Conservation (phyloP, 2,329 filamentous ascomycete species). For the Catunica adiposa region DNA sequence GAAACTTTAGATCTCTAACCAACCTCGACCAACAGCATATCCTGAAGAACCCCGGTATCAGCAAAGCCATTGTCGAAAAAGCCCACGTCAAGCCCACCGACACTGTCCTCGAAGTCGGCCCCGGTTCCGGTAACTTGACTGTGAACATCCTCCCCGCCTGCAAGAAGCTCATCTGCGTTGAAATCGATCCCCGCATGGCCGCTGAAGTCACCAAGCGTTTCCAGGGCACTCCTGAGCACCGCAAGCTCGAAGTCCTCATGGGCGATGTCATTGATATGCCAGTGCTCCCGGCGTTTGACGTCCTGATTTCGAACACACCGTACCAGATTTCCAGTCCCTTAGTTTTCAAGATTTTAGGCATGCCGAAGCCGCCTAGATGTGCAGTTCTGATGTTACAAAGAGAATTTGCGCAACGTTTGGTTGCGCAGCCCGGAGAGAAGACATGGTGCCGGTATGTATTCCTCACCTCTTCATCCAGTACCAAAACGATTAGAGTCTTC, state of each 20-base stretch:
- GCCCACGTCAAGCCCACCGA: constrained; percentile 80
- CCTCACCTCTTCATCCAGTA: too few species aligned
- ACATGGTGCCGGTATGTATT: constrained; percentile 53
- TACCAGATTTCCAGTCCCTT: constrained; percentile 79
- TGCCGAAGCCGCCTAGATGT: constrained; percentile 63
- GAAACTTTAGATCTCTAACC: background rate
- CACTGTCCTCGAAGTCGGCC: constrained; percentile 80
- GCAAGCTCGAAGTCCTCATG: constrained; percentile 70
- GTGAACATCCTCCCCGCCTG: constrained; percentile 77
- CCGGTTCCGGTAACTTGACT: constrained; percentile 77
- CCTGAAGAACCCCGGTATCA: constrained; percentile 77
- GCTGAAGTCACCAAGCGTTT: constrained; percentile 89
- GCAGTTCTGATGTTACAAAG: constrained; percentile 94
- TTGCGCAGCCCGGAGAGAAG: constrained; percentile 72
- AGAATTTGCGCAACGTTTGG: constrained; percentile 81
- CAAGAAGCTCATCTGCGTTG: constrained; percentile 67
- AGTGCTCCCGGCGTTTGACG: constrained; percentile 58
- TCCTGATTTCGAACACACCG: constrained; percentile 56
- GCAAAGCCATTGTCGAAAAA: constrained; percentile 55
- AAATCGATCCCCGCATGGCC: constrained; percentile 91
- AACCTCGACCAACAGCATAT: constrained; percentile 50
- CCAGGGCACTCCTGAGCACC: constrained; percentile 71
- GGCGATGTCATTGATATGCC: constrained; percentile 85
- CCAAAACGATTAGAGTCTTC: background rate
- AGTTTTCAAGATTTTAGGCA: constrained; percentile 74